Base-by-base conservation (phyloP, 331 rosid genomes). In the Rosa hybrid region DNA sequence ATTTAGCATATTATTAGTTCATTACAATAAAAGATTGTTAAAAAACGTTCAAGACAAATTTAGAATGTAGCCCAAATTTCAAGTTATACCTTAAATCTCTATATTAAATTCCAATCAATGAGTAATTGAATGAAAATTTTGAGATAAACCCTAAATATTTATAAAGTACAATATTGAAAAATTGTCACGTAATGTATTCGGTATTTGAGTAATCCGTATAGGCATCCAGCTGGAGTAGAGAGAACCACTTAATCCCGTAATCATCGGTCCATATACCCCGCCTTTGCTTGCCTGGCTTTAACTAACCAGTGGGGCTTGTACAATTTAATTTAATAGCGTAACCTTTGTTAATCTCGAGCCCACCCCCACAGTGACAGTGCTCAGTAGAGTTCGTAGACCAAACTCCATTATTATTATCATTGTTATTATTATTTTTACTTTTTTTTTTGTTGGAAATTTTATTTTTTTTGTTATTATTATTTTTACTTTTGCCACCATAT, bases 171-270 rank as follows among this genome's bases (percentile, higher is more conserved):
- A 34, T 34, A 34, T 34, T 34, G 39, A 34, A 34, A 34, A 34
- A 34, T 1, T 16, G 59, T 16, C 59, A 53, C 9, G 6, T n/a
- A 9, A 57, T n/a, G 30, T 9, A 21, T 10, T 3, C 1, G 23
- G 62, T 54, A 17, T 20, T 59, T 59, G 5, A 13, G 13, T 12
- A 6, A 60, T 23, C 17, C 8, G 68, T 12, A 41, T 18, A 1
- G 76, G 82, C 64, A 86, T 68, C 83, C 87, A 81, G 81, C 86
- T 83, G 53, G 81, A 59, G 46, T 25, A 44, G 82, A 70, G 84
- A 89, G 90, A 65, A 83, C 88, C 86, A 75, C 68, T 68, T 71
- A 30, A 70, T 77, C 48, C 93, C 97, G 86, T 77, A 78, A 92
- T 90, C 79, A 82, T 63, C 89, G 97, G 85, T 9, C 88, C 87